Evolutionary conservation across 2,329 filamentous ascomycete genomes (phyloP).

Genomic region (Colletotrichum salicis): DNA sequence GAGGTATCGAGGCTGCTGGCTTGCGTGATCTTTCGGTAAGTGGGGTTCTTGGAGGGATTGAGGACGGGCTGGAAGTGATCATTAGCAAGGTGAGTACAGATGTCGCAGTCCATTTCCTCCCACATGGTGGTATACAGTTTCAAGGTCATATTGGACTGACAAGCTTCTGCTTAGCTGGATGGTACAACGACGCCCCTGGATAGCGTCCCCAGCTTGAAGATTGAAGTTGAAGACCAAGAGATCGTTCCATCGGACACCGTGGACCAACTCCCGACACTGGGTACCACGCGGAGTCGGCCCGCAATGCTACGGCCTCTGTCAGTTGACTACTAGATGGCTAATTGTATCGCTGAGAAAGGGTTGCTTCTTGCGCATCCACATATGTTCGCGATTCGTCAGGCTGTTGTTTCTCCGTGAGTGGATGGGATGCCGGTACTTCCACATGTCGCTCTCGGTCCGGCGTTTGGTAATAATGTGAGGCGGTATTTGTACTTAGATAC

Average conservation of each 20-base stretch:
- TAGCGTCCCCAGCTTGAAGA: slow-evolving; percentile 47
- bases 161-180: slow-evolving; percentile 41
- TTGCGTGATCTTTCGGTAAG: not conserved
- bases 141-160: slow-evolving; percentile 8
- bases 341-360: not conserved
- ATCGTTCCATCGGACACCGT: slow-evolving; percentile 41
- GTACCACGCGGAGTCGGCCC: slow-evolving; percentile 22
- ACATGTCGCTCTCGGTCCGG: too few species aligned
- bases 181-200: slow-evolving; percentile 42
- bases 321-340: not conserved
- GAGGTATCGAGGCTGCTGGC: slow-evolving; percentile 21
- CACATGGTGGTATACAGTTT: not conserved
- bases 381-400: not conserved
- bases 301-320: slow-evolving; percentile 3
- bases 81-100: slow-evolving; percentile 45
- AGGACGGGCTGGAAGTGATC: slow-evolving; percentile 42
- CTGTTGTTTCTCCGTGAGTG: not conserved
- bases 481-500: not conserved
- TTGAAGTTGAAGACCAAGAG: slow-evolving; percentile 49
- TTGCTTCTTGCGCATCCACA: not conserved
- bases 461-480: not conserved
- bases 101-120: not conserved
- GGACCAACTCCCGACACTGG: slow-evolving; percentile 44
- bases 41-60: not conserved
- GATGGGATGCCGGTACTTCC: not conserved